Base-by-base conservation (phyloP, 805 yeast species). In the Spathaspora arborariae region DNA sequence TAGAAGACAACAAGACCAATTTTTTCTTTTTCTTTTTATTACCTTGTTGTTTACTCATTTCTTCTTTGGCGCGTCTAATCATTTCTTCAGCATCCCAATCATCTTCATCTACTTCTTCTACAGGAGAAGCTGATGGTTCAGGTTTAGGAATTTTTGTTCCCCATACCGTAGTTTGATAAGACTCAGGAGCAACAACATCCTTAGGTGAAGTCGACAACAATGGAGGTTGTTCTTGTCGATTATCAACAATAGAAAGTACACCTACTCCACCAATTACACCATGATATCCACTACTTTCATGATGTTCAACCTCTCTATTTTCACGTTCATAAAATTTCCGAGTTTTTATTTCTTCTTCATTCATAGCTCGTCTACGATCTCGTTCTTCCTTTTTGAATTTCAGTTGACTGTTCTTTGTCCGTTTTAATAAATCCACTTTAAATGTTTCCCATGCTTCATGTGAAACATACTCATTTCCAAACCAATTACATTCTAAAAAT, bases 401-500 rank as follows among this genome's bases (percentile, higher is more conserved):
- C 44, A 64, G 64, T 10, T 68, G 66, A 0, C 80, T 68, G 30
- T 66, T 64, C 50, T 78, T 75, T 13, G 83, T 72, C 50, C 96
- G 69, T 35, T 78, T 81, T 19, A 62, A 64, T 26, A 88, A 63
- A 49, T 83, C 89, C 26, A 69, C 72, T 41, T 75, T 71, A 60
- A 81, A 85, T 21, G 61, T 57, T 2, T 67, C 65, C 74, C 68
- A 72, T 45, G 62, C 64, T 44, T 64, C 73, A n/a, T 50, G 49
- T 19, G 52, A 46, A 9, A 71, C 55, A 43, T 46, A 62, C 47
- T 63, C 70, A 53, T 63, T 70, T 13, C 63, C 50, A 26, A 46
- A 51, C 98, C 98, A 92, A 59, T 88, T 84, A 44, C 96, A 78
- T 56, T 94, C 98, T 45, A 94, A 60, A 51, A 88, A 82, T 9